Evolutionary conservation across 257 asterid genomes (phyloP).

Genomic region (Primulina huaijiensis): DNA sequence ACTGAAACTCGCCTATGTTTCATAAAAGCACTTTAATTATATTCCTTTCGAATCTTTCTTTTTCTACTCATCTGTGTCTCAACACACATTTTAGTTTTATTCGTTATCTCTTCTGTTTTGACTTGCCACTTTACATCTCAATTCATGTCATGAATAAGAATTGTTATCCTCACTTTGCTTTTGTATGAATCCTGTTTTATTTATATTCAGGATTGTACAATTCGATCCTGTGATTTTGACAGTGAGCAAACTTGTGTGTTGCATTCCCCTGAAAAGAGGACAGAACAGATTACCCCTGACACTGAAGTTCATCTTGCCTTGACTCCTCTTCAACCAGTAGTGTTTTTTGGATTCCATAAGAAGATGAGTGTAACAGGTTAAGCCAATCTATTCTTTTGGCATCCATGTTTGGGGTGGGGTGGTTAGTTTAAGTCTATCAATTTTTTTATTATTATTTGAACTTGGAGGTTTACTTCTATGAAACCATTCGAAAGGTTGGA

Average conservation of each 20-base stretch:
- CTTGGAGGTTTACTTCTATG: slow-evolving; percentile 1
- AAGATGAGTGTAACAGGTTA: slow-evolving; percentile 99
- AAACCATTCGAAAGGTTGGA: not conserved
- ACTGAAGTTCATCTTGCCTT: slow-evolving; percentile 98
- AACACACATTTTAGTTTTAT: not conserved
- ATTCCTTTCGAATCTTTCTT: slow-evolving; percentile 8
- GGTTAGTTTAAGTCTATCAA: not conserved
- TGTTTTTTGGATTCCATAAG: slow-evolving; percentile 93
- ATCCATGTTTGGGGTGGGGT: not conserved
- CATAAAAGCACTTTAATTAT: slow-evolving; percentile 17
- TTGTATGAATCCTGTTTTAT: slow-evolving; percentile 25
- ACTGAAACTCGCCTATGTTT: not conserved
- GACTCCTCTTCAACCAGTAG: slow-evolving; percentile 97
- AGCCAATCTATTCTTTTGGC: slow-evolving; percentile 19
- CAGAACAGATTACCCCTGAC: slow-evolving; percentile 80
- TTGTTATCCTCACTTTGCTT: slow-evolving; percentile 22
- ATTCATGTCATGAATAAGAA: slow-evolving; percentile 18
- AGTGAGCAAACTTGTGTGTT: slow-evolving; percentile 92
- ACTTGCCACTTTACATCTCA: slow-evolving; percentile 12
- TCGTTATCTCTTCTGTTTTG: slow-evolving; percentile 7
- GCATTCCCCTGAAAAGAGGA: slow-evolving; percentile 98
- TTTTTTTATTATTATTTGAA: not conserved
- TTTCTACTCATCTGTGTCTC: not conserved
- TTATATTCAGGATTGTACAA: slow-evolving; percentile 79
- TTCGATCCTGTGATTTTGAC: slow-evolving; percentile 95